Evolutionary conservation across 1,139 yeast genomes (phyloP).

Genomic region (Yamadazyma atlantica): DNA sequence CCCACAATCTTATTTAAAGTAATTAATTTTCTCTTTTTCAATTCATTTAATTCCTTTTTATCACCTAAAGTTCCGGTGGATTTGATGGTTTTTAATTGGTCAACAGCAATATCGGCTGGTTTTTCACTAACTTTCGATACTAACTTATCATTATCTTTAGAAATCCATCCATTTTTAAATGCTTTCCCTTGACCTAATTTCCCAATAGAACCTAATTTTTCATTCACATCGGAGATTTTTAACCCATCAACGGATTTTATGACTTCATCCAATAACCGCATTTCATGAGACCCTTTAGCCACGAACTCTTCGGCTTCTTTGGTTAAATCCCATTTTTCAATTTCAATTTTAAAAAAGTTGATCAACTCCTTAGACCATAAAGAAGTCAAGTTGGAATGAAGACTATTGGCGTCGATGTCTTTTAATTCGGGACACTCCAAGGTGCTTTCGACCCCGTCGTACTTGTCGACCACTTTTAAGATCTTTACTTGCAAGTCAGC

Average conservation of each 20-base stretch:
- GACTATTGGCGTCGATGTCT: conserved; percentile 36
- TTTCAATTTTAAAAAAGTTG: conserved; percentile 69
- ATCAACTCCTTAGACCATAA: conserved; percentile 84
- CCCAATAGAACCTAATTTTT: conserved; percentile 78
- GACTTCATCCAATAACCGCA: conserved; percentile 75
- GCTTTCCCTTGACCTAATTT: conserved; percentile 96
- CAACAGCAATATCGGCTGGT: conserved; percentile 70
- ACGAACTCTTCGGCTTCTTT: conserved; percentile 82
- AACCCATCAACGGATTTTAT: conserved; percentile 74
- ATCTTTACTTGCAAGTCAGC: conserved; percentile 58
- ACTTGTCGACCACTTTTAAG: conserved; percentile 59
- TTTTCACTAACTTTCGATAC: conserved; percentile 52
- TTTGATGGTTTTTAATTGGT: conserved; percentile 59
- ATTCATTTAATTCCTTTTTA: conserved; percentile 72
- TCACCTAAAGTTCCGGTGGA: conserved; percentile 57
- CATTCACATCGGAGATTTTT: conserved; percentile 76
- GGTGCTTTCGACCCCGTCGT: conserved; percentile 59
- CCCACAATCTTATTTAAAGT: conserved; percentile 71
- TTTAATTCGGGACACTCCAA: conserved; percentile 51
- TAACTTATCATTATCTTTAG: conserved; percentile 80
- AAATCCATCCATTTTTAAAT: conserved; percentile 97
- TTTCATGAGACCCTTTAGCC: conserved; percentile 84
- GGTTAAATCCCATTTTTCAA: conserved; percentile 74
- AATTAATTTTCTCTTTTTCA: conserved; percentile 91
- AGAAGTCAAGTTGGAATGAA: conserved; percentile 78